Evolutionary conservation across 169 alveolate genomes (phyloP).

Genomic region (Miamiensis avidus): DNA sequence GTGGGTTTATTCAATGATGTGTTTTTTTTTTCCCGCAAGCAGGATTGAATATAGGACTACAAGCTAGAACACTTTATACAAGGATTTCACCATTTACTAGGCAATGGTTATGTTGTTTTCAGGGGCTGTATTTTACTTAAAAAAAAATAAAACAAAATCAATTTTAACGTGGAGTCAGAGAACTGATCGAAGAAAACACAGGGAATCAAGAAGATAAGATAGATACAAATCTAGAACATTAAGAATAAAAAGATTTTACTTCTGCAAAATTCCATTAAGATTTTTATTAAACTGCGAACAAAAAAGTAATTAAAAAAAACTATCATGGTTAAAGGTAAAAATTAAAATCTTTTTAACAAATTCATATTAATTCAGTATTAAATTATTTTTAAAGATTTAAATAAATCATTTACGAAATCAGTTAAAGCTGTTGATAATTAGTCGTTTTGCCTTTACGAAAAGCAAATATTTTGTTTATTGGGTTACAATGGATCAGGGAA

Average conservation of each 20-base stretch:
- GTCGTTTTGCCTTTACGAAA: constrained; percentile 30
- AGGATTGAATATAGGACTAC: background rate
- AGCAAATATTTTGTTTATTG: constrained; percentile 57
- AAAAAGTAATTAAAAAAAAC: too few relatives aligned
- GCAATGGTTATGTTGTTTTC: background rate
- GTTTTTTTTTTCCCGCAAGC: background rate
- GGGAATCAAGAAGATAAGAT: too few relatives aligned
- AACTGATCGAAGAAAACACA: background rate
- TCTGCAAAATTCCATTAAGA: background rate
- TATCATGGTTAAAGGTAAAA: background rate
- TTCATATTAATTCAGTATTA: too few relatives aligned
- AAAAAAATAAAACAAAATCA: too few relatives aligned
- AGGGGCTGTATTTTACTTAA: background rate
- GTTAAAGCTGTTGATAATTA: constrained; percentile 66
- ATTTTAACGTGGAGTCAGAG: background rate
- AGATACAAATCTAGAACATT: background rate
- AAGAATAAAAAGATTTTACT: background rate
- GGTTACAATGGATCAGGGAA: constrained; percentile 94
- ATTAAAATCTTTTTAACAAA: background rate
- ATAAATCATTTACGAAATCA: constrained; percentile 56
- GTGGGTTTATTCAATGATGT: background rate
- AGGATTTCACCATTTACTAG: background rate
- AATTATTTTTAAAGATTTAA: constrained; percentile 42
- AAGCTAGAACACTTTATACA: background rate
- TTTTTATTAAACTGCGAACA: background rate